These are phyloP conservation scores for Falciphora oryzae DNA, from an alignment of 2,329 filamentous ascomycete species.

Conservation along the genomic window DNA sequence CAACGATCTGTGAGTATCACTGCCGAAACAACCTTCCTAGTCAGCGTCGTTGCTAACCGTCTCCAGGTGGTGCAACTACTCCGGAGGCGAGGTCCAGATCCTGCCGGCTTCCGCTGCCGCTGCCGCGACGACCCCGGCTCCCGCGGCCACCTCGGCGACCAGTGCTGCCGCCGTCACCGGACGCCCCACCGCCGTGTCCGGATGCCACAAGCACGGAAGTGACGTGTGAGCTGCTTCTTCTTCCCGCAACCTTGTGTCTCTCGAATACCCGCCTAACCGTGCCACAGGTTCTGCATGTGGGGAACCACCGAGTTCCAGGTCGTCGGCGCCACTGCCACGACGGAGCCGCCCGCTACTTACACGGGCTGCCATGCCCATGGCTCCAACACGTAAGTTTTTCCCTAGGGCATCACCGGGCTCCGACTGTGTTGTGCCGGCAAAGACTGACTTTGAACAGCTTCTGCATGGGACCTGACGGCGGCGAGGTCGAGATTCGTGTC, in stretches of 20 bases:
- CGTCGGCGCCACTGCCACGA: conserved; percentile 51
- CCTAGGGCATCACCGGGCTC: too few relatives aligned
- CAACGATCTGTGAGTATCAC: conserved; percentile 33
- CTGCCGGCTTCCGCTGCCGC: conserved; percentile 18
- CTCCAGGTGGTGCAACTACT: conserved; percentile 4
- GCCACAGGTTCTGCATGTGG: conserved; percentile 37
- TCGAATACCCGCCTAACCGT: background rate
- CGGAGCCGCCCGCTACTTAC: conserved; percentile 52
- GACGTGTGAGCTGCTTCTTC: conserved; percentile 28
- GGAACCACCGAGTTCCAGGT: conserved; percentile 37
- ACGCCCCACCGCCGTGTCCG: conserved; percentile 29
- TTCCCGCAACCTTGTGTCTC: background rate
- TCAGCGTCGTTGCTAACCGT: background rate
- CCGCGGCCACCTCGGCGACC: conserved; percentile 3
- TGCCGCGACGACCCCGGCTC: conserved; percentile 12
- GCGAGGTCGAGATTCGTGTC: conserved; percentile 47
- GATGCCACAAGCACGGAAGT: conserved; percentile 36
- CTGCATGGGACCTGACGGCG: conserved; percentile 12
- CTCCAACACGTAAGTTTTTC: conserved; percentile 29
- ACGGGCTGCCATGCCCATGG: conserved; percentile 62
- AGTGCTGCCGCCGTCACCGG: background rate
- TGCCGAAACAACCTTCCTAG: conserved; percentile 18
- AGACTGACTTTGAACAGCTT: background rate
- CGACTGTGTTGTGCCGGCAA: too few relatives aligned
- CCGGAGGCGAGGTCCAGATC: conserved; percentile 35